These are phyloP conservation scores for Fusarium liriodendri DNA, from an alignment of 2,329 filamentous ascomycete genomes.

Conservation along the genomic window DNA sequence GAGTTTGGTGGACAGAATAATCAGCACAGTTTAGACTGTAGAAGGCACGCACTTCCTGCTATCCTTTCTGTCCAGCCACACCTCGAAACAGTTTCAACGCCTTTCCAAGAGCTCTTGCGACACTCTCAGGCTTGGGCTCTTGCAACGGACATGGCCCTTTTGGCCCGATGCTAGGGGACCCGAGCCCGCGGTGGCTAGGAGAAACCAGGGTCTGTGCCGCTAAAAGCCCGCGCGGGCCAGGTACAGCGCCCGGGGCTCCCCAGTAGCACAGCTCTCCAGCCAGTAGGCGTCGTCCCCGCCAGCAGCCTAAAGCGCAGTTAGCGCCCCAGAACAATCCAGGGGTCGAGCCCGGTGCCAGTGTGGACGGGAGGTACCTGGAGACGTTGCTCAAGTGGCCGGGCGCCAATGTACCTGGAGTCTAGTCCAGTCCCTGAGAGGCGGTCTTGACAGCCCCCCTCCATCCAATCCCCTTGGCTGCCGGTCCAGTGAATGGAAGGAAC, in stretches of 20 bases:
- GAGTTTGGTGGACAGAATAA: slow-evolving; percentile 15
- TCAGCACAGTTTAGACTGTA: neutral
- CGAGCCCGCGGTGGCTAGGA: slow-evolving; percentile 30
- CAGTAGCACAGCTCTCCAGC: slow-evolving; percentile 14
- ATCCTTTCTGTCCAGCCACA: neutral
- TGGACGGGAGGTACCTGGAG: slow-evolving; percentile 34
- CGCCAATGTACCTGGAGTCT: slow-evolving; percentile 31
- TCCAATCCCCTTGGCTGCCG: slow-evolving; percentile 14
- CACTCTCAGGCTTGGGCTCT: neutral
- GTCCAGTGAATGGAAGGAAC: slow-evolving; percentile 32
- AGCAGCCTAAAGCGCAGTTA: slow-evolving; percentile 12
- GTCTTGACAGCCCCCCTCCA: slow-evolving; percentile 38
- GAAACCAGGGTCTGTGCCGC: slow-evolving; percentile 30
- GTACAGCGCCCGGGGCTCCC: slow-evolving; percentile 26
- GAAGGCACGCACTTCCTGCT: neutral
- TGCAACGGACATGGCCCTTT: slow-evolving; percentile 7
- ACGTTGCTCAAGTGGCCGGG: slow-evolving; percentile 27
- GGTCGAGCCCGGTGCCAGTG: slow-evolving; percentile 27
- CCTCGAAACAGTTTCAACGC: slow-evolving; percentile 6
- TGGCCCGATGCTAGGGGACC: slow-evolving; percentile 34
- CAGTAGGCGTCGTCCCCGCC: slow-evolving; percentile 33
- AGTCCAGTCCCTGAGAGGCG: slow-evolving; percentile 17
- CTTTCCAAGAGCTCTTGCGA: slow-evolving; percentile 2
- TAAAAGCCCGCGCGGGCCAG: slow-evolving; percentile 38
- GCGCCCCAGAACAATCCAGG: slow-evolving; percentile 25